These are phyloP conservation scores for Schizosaccharomyces octosporus DNA, from an alignment of 805 yeast species.

Conservation along the genomic window DNA sequence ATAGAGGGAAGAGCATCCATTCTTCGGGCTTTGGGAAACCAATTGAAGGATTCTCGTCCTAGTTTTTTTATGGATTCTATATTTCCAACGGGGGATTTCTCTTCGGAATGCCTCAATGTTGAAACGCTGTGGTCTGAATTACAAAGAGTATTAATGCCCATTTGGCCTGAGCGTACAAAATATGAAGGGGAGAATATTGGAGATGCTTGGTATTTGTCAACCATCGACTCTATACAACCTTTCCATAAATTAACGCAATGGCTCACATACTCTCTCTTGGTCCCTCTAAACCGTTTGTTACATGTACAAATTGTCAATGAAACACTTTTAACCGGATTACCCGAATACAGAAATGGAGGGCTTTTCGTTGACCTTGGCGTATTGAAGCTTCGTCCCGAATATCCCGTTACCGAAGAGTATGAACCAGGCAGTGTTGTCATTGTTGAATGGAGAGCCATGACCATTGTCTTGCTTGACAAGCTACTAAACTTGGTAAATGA, in stretches of 20 bases:
- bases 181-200: slow-evolving; percentile 30
- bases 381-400: slow-evolving; percentile 19
- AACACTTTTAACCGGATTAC: slow-evolving; percentile 26
- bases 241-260: slow-evolving; percentile 46
- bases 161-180: slow-evolving; percentile 33
- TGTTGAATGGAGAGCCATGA: slow-evolving; percentile 44
- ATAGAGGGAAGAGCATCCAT: slow-evolving; percentile 27
- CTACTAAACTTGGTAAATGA: slow-evolving; percentile 28
- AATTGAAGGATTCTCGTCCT: slow-evolving; percentile 27
- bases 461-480: slow-evolving; percentile 31
- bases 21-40: slow-evolving; percentile 23
- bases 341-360: slow-evolving; percentile 44
- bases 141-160: slow-evolving; percentile 30
- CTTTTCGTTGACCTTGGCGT: slow-evolving; percentile 32
- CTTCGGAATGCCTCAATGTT: slow-evolving; percentile 9
- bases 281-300: slow-evolving; percentile 20
- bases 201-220: slow-evolving; percentile 28
- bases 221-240: slow-evolving; percentile 21
- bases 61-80: slow-evolving; percentile 28
- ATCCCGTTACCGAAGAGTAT: slow-evolving; percentile 12
- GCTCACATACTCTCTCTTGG: slow-evolving; percentile 35
- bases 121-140: slow-evolving; percentile 28
- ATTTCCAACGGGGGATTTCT: slow-evolving; percentile 10
- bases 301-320: slow-evolving; percentile 2
- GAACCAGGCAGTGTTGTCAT: slow-evolving; percentile 32